These are phyloP conservation scores for Avicennia marina DNA, from an alignment of 257 asterid genomes.

Conservation along the genomic window DNA sequence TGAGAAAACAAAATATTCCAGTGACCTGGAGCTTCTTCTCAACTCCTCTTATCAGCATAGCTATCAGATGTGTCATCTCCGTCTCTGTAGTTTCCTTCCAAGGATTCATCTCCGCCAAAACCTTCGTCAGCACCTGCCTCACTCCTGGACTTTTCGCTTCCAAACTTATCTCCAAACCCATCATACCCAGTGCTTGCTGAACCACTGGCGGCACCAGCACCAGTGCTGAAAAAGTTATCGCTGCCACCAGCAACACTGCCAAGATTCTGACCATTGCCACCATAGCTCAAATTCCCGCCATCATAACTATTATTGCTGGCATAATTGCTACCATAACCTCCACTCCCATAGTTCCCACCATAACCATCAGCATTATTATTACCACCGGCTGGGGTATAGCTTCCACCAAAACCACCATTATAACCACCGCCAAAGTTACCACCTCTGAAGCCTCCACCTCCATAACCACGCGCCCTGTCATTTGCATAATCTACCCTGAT, in stretches of 20 bases:
- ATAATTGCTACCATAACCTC: conserved; percentile 15
- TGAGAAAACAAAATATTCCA: too few species aligned
- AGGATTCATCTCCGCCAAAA: conserved; percentile 9
- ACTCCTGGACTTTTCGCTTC: too few species aligned
- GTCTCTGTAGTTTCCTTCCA: conserved; percentile 24
- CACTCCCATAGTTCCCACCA: conserved; percentile 12
- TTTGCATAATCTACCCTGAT: conserved; percentile 67
- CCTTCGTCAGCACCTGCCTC: too few species aligned
- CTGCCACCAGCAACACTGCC: conserved; percentile 27
- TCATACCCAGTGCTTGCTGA: too few species aligned
- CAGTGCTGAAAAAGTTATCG: too few species aligned
- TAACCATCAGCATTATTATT: neutral
- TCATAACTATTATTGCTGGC: neutral
- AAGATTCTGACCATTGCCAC: conserved; percentile 20
- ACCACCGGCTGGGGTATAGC: conserved; percentile 13
- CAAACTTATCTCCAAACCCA: too few species aligned
- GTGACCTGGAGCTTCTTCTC: too few species aligned
- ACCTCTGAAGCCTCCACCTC: conserved; percentile 34
- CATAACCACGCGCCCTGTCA: conserved; percentile 55
- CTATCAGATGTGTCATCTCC: conserved; percentile 22
- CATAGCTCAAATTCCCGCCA: conserved; percentile 14
- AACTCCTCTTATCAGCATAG: conserved; percentile 44
- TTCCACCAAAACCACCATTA: conserved; percentile 14
- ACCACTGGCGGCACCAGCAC: too few species aligned
- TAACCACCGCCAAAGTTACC: conserved; percentile 16